Conservation (phyloP, 495 filamentous ascomycete species). For the Parathielavia appendiculata region DNA sequence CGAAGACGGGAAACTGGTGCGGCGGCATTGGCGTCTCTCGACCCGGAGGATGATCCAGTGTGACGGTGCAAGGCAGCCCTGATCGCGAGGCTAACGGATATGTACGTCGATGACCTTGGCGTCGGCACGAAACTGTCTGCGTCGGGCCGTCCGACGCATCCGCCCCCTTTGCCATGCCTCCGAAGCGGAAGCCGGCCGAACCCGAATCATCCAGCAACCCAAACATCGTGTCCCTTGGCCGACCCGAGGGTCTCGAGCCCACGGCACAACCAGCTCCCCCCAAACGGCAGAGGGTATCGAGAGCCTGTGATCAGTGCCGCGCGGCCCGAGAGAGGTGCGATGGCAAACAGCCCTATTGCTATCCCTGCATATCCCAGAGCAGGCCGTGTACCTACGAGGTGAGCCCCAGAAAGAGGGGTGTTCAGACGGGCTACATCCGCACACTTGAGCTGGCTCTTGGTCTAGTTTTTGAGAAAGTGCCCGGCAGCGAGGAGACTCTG, state of each 20-base stretch:
- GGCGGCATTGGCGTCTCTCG: neutral
- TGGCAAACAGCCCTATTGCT: slow-evolving; percentile 56
- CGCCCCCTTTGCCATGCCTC: slow-evolving; percentile 18
- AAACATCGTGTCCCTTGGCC: neutral
- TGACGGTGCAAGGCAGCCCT: neutral
- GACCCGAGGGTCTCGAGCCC: neutral
- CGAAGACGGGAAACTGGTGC: neutral
- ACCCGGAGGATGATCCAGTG: neutral
- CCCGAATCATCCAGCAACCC: slow-evolving; percentile 9
- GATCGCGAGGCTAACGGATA: slow-evolving; percentile 10
- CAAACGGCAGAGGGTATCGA: slow-evolving; percentile 59
- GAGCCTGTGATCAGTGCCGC: slow-evolving; percentile 64
- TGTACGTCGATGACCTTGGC: slow-evolving; percentile 6
- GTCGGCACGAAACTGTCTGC: neutral
- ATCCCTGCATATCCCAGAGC: slow-evolving; percentile 56
- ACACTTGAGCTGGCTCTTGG: slow-evolving; percentile 51
- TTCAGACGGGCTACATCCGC: slow-evolving; percentile 60
- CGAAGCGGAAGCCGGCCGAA: slow-evolving; percentile 23
- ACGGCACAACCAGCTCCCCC: slow-evolving; percentile 12
- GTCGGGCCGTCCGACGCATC: slow-evolving; percentile 2
- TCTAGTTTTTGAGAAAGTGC: slow-evolving; percentile 32
- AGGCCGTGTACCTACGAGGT: slow-evolving; percentile 63
- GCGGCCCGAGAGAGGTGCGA: slow-evolving; percentile 64
- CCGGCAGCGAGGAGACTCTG: slow-evolving; percentile 31
- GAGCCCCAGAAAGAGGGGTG: slow-evolving; percentile 65